Percentiles rank a stretch among this genome's conserved stretches.
phyloP scores from a whole-genome alignment of 192 early-diverging fungal genomes.

The Coemansia sp. region DNA sequence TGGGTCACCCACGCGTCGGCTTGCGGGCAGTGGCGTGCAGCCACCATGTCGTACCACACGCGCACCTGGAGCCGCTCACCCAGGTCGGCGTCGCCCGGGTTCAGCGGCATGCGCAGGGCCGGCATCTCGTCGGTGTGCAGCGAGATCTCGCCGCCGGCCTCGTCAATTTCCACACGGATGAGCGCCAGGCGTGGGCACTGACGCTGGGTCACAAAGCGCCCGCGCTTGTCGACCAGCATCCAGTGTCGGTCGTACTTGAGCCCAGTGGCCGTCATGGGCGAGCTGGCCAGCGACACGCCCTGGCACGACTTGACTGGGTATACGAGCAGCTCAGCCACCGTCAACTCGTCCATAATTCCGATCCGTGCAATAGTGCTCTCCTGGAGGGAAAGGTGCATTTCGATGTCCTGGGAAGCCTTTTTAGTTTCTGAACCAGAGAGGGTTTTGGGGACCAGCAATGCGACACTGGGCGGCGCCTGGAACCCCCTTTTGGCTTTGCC shows the following conservation, averaged over 20 bases:
- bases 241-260: conserved; percentile 44
- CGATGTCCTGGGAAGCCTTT: too few species aligned
- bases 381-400: too few species aligned
- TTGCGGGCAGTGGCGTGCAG: conserved; percentile 17
- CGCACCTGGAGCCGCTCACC: conserved; percentile 13
- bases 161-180: conserved; percentile 16
- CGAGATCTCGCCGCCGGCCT: conserved; percentile 12
- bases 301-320: conserved; percentile 49
- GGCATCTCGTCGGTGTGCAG: conserved; percentile 13
- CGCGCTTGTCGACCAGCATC: conserved; percentile 28
- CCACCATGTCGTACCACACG: conserved; percentile 45
- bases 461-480: background rate
- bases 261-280: conserved; percentile 20
- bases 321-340: conserved; percentile 26
- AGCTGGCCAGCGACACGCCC: conserved; percentile 1
- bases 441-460: too few species aligned
- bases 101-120: conserved; percentile 24
- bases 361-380: too few species aligned
- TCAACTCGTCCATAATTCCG: conserved; percentile 11
- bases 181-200: conserved; percentile 31
- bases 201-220: conserved; percentile 40
- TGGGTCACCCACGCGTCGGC: conserved; percentile 25
- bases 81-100: conserved; percentile 13
- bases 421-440: too few species aligned
- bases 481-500: background rate